phyloP scores from a whole-genome alignment of 257 asterid genomes.

The Fraxinus anomala region DNA sequence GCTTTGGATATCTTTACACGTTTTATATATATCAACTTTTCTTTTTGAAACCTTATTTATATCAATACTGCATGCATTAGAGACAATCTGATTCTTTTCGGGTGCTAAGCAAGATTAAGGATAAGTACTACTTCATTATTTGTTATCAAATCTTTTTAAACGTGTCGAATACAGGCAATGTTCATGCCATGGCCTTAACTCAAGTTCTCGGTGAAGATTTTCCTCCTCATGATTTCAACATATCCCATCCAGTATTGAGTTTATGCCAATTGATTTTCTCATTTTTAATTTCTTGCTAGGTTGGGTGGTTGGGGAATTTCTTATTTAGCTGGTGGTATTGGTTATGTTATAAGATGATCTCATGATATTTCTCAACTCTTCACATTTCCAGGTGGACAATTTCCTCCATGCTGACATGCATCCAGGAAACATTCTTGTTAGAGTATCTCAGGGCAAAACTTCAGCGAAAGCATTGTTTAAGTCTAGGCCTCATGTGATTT shows the following conservation, averaged over 20 bases:
- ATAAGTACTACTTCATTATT: background rate
- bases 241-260: background rate
- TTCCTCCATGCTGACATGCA: constrained; percentile 97
- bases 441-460: constrained; percentile 43
- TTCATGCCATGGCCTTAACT: background rate
- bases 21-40: background rate
- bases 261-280: background rate
- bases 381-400: constrained; percentile 72
- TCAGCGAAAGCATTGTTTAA: constrained; percentile 59
- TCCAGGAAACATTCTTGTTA: constrained; percentile 94
- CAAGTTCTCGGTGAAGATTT: background rate
- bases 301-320: background rate
- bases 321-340: background rate
- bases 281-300: background rate
- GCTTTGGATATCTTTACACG: background rate
- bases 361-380: constrained; percentile 17
- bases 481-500: constrained; percentile 74
- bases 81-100: background rate
- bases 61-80: background rate
- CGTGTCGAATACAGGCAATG: background rate
- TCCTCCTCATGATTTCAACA: background rate
- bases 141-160: background rate
- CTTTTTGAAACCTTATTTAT: background rate
- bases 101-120: background rate
- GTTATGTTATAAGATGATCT: background rate